These are phyloP conservation scores for Asterionellopsis glacialis DNA, from an alignment of 108 stramenopile species.

Conservation along the genomic window DNA sequence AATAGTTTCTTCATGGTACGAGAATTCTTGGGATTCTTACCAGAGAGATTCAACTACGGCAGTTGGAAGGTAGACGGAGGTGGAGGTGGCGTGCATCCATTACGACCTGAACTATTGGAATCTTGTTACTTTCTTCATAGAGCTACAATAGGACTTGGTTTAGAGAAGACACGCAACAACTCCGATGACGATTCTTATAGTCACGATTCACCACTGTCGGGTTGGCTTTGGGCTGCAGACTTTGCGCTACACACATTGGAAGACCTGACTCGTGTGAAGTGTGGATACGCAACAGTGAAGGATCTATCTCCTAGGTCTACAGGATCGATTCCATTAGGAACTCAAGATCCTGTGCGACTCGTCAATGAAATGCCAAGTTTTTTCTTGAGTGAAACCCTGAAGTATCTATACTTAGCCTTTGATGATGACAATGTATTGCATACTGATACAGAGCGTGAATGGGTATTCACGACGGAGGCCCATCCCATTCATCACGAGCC, in stretches of 20 bases:
- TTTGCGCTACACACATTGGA: constrained; percentile 50
- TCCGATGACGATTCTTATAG: not conserved
- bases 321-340: constrained; percentile 22
- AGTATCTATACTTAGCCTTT: constrained; percentile 93
- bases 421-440: constrained; percentile 80
- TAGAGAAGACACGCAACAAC: constrained; percentile 4
- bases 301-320: constrained; percentile 45
- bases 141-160: constrained; percentile 50
- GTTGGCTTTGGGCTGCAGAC: constrained; percentile 76
- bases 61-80: constrained; percentile 58
- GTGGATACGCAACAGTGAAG: constrained; percentile 63
- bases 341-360: constrained; percentile 23
- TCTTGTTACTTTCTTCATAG: constrained; percentile 81
- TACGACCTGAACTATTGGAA: constrained; percentile 92
- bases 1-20: constrained; percentile 80
- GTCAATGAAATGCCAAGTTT: constrained; percentile 94
- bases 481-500: constrained; percentile 79
- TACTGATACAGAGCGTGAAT: constrained; percentile 53
- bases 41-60: constrained; percentile 82
- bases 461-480: constrained; percentile 96
- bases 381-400: constrained; percentile 95
- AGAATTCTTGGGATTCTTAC: constrained; percentile 74
- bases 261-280: constrained; percentile 24
- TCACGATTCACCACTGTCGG: constrained; percentile 18
- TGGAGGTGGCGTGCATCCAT: constrained; percentile 49